Base-by-base conservation (phyloP, 1,284 basidiomycete genomes). In the Boletus sp. region DNA sequence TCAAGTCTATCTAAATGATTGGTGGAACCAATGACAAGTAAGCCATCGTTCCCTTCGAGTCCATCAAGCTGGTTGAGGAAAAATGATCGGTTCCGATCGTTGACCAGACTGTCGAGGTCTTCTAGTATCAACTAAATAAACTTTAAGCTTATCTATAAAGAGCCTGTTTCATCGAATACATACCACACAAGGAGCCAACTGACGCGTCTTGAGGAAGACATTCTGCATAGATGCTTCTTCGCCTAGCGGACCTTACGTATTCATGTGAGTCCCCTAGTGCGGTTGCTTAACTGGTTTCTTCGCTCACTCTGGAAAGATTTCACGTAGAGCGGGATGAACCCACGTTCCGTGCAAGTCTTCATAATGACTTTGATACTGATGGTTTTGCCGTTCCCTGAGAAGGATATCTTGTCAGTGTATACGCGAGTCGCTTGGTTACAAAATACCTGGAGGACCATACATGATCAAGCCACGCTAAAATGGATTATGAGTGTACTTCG, bases 11-110 rank as follows among this genome's bases (percentile, higher is more conserved):
- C 85, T 57, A 90, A 82, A 64, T 91, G 88, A 61, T 92, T 93
- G 20, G 90, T 91, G 0, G 89, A 86, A 13, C 79, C 87, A 54
- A 91, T 82, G 59, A 91, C 71, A 36, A 91, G 74, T 8, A 92
- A 56, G 0, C 89, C 89, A 54, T 91, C 81, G 57, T 91, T 91
- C 26, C 81, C 76, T 57, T 81, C 77, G 23, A 88, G 65, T 2
- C 86, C 87, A 55, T 88, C 85, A 10, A 91, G 70, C 59, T 91
- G 84, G 60, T 91, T 91, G 41, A 93, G 73, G 78, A 92, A 92
- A 73, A 87, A 91, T 0, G 86, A 87, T 20, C 88, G 78, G 59
- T 90, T 91, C 8, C 63, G 41, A 57, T 89, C 79, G 51, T 79
- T 86, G 69, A 92, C 86, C 40, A 90, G 72, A 53, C 82, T 84